phyloP scores from a whole-genome alignment of 768 basidiomycete species.

The Leccinum fibrillosum region DNA sequence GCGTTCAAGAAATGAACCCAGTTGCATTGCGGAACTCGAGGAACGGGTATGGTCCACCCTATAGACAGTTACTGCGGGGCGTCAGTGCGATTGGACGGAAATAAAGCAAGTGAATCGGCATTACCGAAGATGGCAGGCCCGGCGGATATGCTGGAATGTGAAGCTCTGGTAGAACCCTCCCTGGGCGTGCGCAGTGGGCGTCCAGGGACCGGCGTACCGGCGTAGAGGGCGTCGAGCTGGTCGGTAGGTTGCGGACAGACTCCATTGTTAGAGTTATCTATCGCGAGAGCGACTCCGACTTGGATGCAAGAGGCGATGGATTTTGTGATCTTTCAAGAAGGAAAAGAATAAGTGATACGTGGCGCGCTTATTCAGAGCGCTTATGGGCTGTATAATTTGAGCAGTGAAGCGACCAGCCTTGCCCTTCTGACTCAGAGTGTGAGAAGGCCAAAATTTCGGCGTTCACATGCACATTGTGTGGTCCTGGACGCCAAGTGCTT shows the following conservation, averaged over 20 bases:
- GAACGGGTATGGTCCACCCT: neutral
- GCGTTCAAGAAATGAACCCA: conserved; percentile 14
- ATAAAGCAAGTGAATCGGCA: no score
- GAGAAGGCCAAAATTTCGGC: neutral
- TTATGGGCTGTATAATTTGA: conserved; percentile 23
- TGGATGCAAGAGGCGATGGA: conserved; percentile 20
- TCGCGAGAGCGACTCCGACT: conserved; percentile 30
- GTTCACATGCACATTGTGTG: neutral
- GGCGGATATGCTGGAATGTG: conserved; percentile 4
- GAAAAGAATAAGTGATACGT: neutral
- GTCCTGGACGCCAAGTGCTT: neutral
- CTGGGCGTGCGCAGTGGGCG: conserved; percentile 13
- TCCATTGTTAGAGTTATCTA: conserved; percentile 17
- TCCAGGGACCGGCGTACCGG: conserved; percentile 27
- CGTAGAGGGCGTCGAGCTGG: conserved; percentile 15
- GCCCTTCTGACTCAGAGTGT: no score
- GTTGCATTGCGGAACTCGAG: conserved; percentile 9
- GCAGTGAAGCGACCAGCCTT: conserved; percentile 4
- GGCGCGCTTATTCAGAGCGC: neutral
- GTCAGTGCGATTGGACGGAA: no score
- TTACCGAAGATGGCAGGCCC: conserved; percentile 26
- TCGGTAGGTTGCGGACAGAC: conserved; percentile 21
- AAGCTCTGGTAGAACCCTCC: conserved; percentile 30
- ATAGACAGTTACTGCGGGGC: neutral
- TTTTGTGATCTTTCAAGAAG: neutral